Conservation (phyloP, 2,329 filamentous ascomycete genomes). For the Diaporthe vaccinii region DNA sequence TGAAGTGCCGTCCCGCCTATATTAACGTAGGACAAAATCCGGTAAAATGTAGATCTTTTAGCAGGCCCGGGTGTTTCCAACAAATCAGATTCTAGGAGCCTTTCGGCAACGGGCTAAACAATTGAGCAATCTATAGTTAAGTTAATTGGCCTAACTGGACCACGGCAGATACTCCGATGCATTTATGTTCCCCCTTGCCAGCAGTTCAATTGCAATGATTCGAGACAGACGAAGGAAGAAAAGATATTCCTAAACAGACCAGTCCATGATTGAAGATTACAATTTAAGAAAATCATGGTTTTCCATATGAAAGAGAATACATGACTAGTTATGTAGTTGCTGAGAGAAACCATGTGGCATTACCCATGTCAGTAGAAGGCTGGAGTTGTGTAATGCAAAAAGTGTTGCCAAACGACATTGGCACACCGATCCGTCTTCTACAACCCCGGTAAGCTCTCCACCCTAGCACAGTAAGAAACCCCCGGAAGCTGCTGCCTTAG, state of each 20-base stretch:
- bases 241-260: neutral
- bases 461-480: no score
- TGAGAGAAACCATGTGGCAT: no score
- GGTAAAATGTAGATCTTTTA: conserved; percentile 26
- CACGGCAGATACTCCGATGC: neutral
- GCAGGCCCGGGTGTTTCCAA: neutral
- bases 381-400: no score
- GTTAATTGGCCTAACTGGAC: neutral
- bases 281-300: neutral
- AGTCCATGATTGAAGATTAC: neutral
- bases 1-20: neutral
- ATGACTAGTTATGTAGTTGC: neutral
- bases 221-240: neutral
- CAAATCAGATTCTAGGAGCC: neutral
- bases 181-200: neutral
- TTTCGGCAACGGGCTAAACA: neutral
- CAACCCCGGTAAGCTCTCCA: no score
- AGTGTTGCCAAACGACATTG: no score
- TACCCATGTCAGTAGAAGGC: no score
- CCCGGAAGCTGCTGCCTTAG: no score
- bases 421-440: no score
- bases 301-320: neutral
- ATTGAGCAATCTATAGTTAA: neutral
- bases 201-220: neutral
- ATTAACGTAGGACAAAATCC: neutral